Evolutionary conservation across 2,329 filamentous ascomycete species (phyloP), one percentile per base, ranked within the genome.

Genomic region (Trichoderma semiorbis): DNA sequence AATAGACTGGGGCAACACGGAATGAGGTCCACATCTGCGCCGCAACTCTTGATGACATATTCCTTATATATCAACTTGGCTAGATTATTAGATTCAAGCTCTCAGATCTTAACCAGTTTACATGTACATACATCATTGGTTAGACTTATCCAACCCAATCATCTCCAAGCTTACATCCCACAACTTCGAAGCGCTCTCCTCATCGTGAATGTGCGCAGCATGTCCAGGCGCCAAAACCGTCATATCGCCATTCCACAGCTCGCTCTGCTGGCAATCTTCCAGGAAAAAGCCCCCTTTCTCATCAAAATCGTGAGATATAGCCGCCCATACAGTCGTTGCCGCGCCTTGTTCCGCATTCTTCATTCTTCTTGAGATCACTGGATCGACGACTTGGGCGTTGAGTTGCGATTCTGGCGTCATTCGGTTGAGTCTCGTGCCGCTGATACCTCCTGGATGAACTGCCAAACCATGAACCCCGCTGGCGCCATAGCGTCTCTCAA

Each of bases 401-500:
- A 69, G 28, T 7, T 69, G 57, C 2, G 67, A 39, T 10, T 32
- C 36, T 3, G 67, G 67, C 5, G 67, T 69, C 67, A 62, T 62
- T 18, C 67, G 39, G 43, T 69, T 69, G 21, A 69, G 67, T 2
- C 57, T 69, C 28, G 67, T 69, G 14, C 67, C 67, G 28, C 28
- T 28, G 14, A 72, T 72, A 7, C 64, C 64, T 55, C 70, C 70
- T 0, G 70, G 70, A 16, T 68, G 63, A 18, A 39, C 62, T 5
- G 70, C 64, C 2, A 68, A 62, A 0, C 63, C 70, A 14, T 84
- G 84, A 0, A 88, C 72, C 28, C 83, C 81, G 7, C 76, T 73
- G 1, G 76, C 53, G 5, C 81, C 83, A 74, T 85, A 87, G 1
- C 80, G 80, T 6, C 85, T 80, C 36, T 87, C 85, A 30, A 88